Evolutionary conservation across 768 basidiomycete species (phyloP).

Genomic region (Cystobasidium onofrii): DNA sequence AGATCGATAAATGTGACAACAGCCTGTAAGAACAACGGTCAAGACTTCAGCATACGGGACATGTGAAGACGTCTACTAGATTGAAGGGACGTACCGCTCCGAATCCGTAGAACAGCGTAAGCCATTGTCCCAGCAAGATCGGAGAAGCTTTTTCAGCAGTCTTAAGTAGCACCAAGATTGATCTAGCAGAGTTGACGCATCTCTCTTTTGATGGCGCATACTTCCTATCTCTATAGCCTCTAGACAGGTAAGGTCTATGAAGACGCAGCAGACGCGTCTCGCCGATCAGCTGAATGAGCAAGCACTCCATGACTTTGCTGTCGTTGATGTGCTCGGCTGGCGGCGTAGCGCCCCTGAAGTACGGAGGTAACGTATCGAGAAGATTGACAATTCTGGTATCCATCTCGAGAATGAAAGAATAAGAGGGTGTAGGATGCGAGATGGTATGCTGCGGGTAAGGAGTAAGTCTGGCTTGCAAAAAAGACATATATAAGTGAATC

Average conservation of each 20-base stretch:
- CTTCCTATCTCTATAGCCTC: slow-evolving; percentile 27
- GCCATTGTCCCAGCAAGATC: slow-evolving; percentile 24
- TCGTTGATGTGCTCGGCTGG: slow-evolving; percentile 1
- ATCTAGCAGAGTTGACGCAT: slow-evolving; percentile 29
- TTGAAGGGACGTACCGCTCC: slow-evolving; percentile 8
- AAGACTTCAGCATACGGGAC: too few species aligned
- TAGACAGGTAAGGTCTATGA: slow-evolving; percentile 29
- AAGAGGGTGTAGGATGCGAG: slow-evolving; percentile 14
- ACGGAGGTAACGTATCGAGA: slow-evolving; percentile 19
- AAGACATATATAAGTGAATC: not conserved
- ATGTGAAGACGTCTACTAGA: too few species aligned
- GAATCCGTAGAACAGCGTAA: slow-evolving; percentile 32
- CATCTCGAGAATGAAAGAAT: slow-evolving; percentile 32
- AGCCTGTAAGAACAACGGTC: not conserved
- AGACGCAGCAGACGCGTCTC: slow-evolving; percentile 31
- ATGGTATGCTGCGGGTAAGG: not conserved
- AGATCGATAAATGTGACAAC: slow-evolving; percentile 33
- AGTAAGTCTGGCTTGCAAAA: not conserved
- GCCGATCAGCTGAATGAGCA: slow-evolving; percentile 28
- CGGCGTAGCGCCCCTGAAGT: slow-evolving; percentile 12
- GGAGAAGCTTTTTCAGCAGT: slow-evolving; percentile 15
- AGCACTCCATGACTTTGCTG: slow-evolving; percentile 27
- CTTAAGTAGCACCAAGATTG: slow-evolving; percentile 23
- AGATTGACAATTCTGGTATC: slow-evolving; percentile 12
- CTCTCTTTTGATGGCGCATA: slow-evolving; percentile 26